Evolutionary conservation across 2,329 filamentous ascomycete genomes (phyloP).

Genomic region (Pyrenophora graminea): DNA sequence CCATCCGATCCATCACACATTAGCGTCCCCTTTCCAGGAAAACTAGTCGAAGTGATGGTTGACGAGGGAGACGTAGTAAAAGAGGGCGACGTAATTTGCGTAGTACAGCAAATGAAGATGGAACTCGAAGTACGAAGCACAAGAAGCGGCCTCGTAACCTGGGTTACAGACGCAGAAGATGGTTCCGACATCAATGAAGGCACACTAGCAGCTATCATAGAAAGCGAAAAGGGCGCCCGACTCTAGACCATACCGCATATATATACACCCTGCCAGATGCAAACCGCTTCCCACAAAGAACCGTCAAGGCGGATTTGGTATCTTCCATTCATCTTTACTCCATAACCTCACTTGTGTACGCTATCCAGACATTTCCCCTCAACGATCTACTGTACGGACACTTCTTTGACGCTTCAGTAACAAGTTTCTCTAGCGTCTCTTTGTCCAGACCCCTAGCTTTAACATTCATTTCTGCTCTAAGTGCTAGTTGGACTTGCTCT

Average conservation of each 20-base stretch:
- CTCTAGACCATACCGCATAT: not conserved
- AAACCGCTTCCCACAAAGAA: not conserved
- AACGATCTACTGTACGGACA: slow-evolving; percentile 42
- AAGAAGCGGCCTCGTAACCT: slow-evolving; percentile 54
- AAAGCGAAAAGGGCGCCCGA: slow-evolving; percentile 26
- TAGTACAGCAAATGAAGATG: slow-evolving; percentile 72
- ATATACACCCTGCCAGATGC: not conserved
- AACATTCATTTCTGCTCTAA: slow-evolving; percentile 52
- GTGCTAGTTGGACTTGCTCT: slow-evolving; percentile 52
- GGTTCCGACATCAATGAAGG: slow-evolving; percentile 62
- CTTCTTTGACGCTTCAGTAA: slow-evolving; percentile 41
- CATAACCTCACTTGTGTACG: slow-evolving; percentile 28
- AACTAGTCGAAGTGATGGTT: slow-evolving; percentile 63
- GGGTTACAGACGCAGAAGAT: slow-evolving; percentile 59
- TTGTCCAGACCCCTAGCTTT: slow-evolving; percentile 40
- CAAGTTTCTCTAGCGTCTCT: slow-evolving; percentile 43
- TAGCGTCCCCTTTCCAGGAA: slow-evolving; percentile 62
- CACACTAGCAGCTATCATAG: slow-evolving; percentile 56
- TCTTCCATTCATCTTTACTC: slow-evolving; percentile 1
- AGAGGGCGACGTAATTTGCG: slow-evolving; percentile 60
- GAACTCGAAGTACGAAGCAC: slow-evolving; percentile 64
- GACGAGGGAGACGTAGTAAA: slow-evolving; percentile 59
- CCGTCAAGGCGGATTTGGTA: not conserved
- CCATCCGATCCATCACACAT: slow-evolving; percentile 57
- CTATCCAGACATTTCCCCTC: slow-evolving; percentile 33